Conservation (phyloP, 169 alveolate genomes). For the Eimeria necatrix region DNA sequence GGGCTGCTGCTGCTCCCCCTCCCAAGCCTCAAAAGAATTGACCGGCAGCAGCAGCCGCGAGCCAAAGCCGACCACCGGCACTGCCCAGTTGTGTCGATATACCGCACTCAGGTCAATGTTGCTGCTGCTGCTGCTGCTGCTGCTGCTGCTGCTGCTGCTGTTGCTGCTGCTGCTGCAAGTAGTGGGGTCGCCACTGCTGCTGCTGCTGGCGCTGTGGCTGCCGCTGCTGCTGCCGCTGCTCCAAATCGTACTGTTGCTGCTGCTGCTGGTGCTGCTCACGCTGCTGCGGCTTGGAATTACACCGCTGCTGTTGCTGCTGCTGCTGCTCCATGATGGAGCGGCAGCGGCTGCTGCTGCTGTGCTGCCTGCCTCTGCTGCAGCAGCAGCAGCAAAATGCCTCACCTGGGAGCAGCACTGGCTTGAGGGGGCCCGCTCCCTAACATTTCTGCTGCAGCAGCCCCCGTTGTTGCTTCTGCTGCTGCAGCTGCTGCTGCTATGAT, state of each 20-base stretch:
- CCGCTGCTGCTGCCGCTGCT: neutral
- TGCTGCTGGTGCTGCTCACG: neutral
- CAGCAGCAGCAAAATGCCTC: too few species aligned
- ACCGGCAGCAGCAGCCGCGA: slow-evolving; percentile 89
- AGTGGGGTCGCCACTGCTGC: neutral
- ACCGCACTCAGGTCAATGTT: slow-evolving; percentile 19
- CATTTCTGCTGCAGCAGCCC: too few species aligned
- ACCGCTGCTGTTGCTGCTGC: neutral
- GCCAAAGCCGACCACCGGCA: slow-evolving; percentile 91
- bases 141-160: neutral
- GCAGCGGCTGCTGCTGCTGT: too few species aligned
- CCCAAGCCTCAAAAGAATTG: slow-evolving; percentile 79
- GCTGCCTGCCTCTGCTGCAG: too few species aligned
- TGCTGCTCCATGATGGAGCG: neutral
- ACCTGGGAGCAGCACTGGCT: too few species aligned
- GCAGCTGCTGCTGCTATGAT: too few species aligned
- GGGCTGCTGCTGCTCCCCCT: slow-evolving; percentile 16
- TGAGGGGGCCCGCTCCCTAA: too few species aligned
- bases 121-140: neutral
- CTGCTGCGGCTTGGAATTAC: neutral
- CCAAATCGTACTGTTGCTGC: neutral
- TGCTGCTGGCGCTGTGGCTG: neutral
- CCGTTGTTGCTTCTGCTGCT: too few species aligned
- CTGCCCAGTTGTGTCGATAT: slow-evolving; percentile 47
- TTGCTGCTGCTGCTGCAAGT: neutral